These are phyloP conservation scores for Aciculoconidium aculeatum DNA, from an alignment of 805 yeast species.

Conservation along the genomic window DNA sequence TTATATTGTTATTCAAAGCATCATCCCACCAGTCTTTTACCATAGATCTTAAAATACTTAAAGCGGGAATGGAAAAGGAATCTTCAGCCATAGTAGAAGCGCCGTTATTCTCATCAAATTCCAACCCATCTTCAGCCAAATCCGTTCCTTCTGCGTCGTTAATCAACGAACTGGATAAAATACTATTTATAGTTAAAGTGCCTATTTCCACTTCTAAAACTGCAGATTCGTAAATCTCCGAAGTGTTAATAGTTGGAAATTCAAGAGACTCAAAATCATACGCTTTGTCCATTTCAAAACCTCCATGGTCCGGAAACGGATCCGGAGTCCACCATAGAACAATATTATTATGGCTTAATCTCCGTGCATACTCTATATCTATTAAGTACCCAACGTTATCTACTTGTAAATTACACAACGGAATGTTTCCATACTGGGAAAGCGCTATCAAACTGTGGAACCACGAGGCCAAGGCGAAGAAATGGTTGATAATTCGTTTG, in stretches of 20 bases:
- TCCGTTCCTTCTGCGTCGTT: constrained; percentile 88
- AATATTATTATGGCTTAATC: constrained; percentile 55
- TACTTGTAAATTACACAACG: constrained; percentile 77
- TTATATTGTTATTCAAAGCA: constrained; percentile 58
- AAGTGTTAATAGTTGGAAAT: constrained; percentile 66
- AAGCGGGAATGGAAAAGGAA: constrained; percentile 72
- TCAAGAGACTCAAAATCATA: constrained; percentile 54
- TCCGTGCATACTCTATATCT: constrained; percentile 83
- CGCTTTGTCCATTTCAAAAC: constrained; percentile 57
- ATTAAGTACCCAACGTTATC: constrained; percentile 74
- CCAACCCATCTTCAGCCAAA: constrained; percentile 45
- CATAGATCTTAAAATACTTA: constrained; percentile 62
- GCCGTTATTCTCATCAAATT: constrained; percentile 33
- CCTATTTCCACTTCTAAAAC: constrained; percentile 75
- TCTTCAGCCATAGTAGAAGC: constrained; percentile 65
- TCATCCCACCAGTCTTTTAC: constrained; percentile 93
- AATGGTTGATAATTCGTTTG: constrained; percentile 62
- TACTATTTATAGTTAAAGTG: constrained; percentile 79
- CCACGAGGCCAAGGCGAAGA: constrained; percentile 71
- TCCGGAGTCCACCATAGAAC: constrained; percentile 92
- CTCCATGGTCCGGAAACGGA: constrained; percentile 82
- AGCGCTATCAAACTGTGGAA: constrained; percentile 56
- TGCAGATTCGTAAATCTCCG: constrained; percentile 72
- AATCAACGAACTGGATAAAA: constrained; percentile 75
- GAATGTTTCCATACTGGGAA: constrained; percentile 72